These are phyloP conservation scores for Obba rivulosa DNA, from an alignment of 768 basidiomycete genomes.

Conservation along the genomic window DNA sequence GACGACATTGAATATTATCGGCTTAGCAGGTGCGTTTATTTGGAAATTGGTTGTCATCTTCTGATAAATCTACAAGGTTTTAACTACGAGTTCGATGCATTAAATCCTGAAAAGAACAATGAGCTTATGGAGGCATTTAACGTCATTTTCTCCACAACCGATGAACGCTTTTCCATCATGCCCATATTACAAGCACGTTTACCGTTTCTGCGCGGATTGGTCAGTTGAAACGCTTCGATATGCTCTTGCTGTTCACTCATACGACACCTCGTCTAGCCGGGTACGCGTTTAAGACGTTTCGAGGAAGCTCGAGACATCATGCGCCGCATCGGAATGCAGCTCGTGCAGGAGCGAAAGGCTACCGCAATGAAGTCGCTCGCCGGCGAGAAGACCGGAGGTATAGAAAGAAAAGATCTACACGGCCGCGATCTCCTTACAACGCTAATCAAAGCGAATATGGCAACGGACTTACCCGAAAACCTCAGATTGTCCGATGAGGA, in stretches of 20 bases:
- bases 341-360: constrained; percentile 29
- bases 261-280: constrained; percentile 3
- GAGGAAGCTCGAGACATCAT: constrained; percentile 15
- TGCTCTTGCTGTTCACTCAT: background rate
- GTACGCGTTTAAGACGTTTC: constrained; percentile 2
- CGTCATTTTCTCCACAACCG: constrained; percentile 14
- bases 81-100: constrained; percentile 28
- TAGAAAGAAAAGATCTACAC: constrained; percentile 14
- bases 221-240: background rate
- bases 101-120: constrained; percentile 19
- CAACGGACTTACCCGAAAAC: constrained; percentile 47
- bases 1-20: constrained; percentile 11
- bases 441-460: constrained; percentile 60
- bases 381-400: constrained; percentile 22
- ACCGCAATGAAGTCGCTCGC: constrained; percentile 23
- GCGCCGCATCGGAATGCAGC: constrained; percentile 23
- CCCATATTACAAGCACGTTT: constrained; percentile 2
- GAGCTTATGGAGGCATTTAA: constrained; percentile 28
- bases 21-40: constrained; percentile 2
- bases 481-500: constrained; percentile 60
- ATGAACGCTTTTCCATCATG: background rate
- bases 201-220: constrained; percentile 18
- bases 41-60: background rate
- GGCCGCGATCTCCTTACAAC: constrained; percentile 57
- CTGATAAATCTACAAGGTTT: constrained; percentile 20